Percentiles rank a stretch among this genome's conserved stretches.
phyloP scores from a whole-genome alignment of 495 filamentous ascomycete genomes.

The Stereocaulon alpinum region DNA sequence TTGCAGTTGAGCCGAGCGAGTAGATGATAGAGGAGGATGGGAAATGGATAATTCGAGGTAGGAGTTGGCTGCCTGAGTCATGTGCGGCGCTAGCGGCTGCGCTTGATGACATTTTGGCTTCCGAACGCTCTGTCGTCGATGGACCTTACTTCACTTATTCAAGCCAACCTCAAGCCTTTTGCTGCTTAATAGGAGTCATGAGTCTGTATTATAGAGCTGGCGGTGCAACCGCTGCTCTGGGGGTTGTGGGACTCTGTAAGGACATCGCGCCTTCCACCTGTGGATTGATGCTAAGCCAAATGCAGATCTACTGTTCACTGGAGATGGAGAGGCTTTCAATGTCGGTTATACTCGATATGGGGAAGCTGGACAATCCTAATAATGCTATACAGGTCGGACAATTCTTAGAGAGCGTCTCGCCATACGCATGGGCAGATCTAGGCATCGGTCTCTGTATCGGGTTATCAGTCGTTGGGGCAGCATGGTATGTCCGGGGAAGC shows the following conservation, averaged over 20 bases:
- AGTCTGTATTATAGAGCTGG: conserved; percentile 54
- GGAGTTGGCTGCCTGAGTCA: background rate
- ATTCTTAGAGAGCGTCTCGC: conserved; percentile 89
- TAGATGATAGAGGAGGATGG: background rate
- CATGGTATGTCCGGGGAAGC: conserved; percentile 62
- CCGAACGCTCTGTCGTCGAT: background rate
- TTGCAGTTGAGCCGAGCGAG: background rate
- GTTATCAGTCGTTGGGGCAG: conserved; percentile 88
- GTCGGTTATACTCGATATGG: conserved; percentile 41
- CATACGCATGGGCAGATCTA: conserved; percentile 82
- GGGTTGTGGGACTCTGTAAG: conserved; percentile 85
- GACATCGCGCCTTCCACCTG: conserved; percentile 22
- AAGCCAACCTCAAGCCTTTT: background rate
- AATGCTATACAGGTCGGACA: conserved; percentile 58
- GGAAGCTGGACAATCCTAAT: conserved; percentile 22
- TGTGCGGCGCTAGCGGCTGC: background rate
- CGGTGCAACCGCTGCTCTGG: conserved; percentile 57
- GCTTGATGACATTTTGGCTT: background rate
- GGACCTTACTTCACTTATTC: background rate
- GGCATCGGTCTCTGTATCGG: conserved; percentile 94
- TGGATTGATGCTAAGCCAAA: conserved; percentile 29
- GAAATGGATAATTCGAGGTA: background rate
- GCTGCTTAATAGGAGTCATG: conserved; percentile 28
- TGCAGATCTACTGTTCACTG: conserved; percentile 94
- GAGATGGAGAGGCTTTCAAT: conserved; percentile 92